Conservation (phyloP, 78 protist genomes). For the Dictyostelium firmibasis region DNA sequence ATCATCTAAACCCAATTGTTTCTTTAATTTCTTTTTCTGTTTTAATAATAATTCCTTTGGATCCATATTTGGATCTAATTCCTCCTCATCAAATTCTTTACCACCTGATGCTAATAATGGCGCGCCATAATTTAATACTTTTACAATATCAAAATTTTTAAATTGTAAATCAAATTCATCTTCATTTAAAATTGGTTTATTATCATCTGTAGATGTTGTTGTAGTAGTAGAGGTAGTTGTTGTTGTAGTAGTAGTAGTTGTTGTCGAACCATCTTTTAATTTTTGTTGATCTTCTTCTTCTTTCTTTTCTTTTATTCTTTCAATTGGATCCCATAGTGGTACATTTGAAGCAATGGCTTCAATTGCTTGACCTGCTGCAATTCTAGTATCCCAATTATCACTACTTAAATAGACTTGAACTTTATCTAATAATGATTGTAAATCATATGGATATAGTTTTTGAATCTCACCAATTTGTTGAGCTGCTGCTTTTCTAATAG, state of each 20-base stretch:
- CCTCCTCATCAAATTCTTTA: slow-evolving; percentile 20
- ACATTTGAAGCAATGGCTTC: slow-evolving; percentile 61
- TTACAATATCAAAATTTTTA: slow-evolving; percentile 76
- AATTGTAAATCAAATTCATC: slow-evolving; percentile 57
- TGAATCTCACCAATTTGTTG: slow-evolving; percentile 79
- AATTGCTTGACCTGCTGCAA: slow-evolving; percentile 84
- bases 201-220: too few species aligned
- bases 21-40: slow-evolving; percentile 29
- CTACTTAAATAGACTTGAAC: slow-evolving; percentile 12
- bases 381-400: slow-evolving; percentile 82
- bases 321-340: slow-evolving; percentile 64
- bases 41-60: slow-evolving; percentile 37
- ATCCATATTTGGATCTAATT: slow-evolving; percentile 6
- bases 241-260: background rate
- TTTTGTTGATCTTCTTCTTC: background rate
- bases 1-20: slow-evolving; percentile 47
- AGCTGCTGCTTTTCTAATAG: slow-evolving; percentile 75
- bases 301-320: background rate
- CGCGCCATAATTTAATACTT: slow-evolving; percentile 70
- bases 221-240: slow-evolving; percentile 1
- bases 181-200: background rate
- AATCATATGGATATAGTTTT: slow-evolving; percentile 53
- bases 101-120: slow-evolving; percentile 73
- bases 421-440: slow-evolving; percentile 57
- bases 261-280: background rate